Conservation (phyloP, 164 flowering plant species). For the Akebia trifoliata region DNA sequence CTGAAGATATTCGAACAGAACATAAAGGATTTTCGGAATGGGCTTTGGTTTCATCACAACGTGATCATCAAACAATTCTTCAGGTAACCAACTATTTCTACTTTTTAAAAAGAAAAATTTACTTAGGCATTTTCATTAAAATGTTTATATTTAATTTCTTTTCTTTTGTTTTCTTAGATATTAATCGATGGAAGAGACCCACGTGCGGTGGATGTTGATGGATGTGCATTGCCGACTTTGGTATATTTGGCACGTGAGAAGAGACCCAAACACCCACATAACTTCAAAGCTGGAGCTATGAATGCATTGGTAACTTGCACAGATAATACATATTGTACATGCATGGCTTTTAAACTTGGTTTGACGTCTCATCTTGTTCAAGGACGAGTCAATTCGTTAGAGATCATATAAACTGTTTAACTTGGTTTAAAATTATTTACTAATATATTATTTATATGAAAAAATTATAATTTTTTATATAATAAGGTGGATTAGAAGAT, state of each 20-base stretch:
- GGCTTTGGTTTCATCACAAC: constrained; percentile 32
- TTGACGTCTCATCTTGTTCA: too few relatives aligned
- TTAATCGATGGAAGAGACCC: constrained; percentile 40
- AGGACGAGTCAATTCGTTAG: too few relatives aligned
- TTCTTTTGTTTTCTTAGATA: constrained; percentile 24
- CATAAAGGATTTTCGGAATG: constrained; percentile 55
- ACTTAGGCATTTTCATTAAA: background rate
- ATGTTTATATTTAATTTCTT: background rate
- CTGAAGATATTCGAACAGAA: constrained; percentile 31
- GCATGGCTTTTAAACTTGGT: too few relatives aligned
- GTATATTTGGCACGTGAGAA: constrained; percentile 56
- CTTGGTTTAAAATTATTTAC: background rate
- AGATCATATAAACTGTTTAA: too few relatives aligned
- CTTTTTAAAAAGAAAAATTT: background rate
- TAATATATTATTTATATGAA: background rate
- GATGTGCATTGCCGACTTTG: constrained; percentile 36
- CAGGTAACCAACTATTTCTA: constrained; percentile 29
- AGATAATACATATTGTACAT: background rate
- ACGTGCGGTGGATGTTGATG: constrained; percentile 27
- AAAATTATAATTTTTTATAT: too few relatives aligned
- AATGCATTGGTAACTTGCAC: constrained; percentile 42
- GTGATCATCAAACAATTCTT: constrained; percentile 61
- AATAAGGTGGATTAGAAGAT: too few relatives aligned
- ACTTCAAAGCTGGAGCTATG: constrained; percentile 61
- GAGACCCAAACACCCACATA: constrained; percentile 33